Evolutionary conservation across 345 rosid genomes (phyloP), one percentile per base, ranked within the genome.

Genomic region (Citrus maxima): DNA sequence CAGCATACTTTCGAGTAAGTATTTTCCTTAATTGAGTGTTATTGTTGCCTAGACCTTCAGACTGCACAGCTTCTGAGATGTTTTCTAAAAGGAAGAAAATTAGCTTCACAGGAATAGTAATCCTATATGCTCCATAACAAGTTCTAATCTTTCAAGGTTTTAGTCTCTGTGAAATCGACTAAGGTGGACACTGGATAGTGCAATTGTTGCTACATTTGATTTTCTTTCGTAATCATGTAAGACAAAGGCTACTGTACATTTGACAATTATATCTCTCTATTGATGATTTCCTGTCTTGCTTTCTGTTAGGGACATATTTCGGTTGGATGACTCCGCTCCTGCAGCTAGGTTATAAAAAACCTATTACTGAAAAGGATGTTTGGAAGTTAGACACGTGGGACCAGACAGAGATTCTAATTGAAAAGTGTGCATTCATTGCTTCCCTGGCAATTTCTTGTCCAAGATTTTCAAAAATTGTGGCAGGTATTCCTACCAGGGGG

Each of bases 341-440:
- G 98, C 84, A 84, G 89, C 87, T 85, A 83, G 98, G 99, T 32
- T 92, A 90, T 82, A 94, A 70, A 84, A 90, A 89, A 77, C 98
- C 98, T 34, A 86, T 96, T 67, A 94, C 97, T 9, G 99, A 94
- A 85, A 91, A 86, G 86, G 98, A 94, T 84, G 89, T 93, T 21
- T 96, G 97, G 99, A 91, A 91, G 82, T 86, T 96, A 77, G 99
- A 91, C 83, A 85, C 87, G 54, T 96, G 99, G 99, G 99, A 96
- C 87, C 85, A 42, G 86, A 91, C 98, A n/a, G 91, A 96, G 78
- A 91, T 88, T 78, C 86, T 91, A 78, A 86, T 83, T 62, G 81
- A 82, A 63, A 94, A 84, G 99, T 96, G 67, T 61, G 88, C 19
- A 76, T 78, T 65, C 4, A 21, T 58, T 80, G 25, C 78, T 74